Evolutionary conservation across 2,329 filamentous ascomycete genomes (phyloP).

Genomic region (Trematosphaeria pertusa): DNA sequence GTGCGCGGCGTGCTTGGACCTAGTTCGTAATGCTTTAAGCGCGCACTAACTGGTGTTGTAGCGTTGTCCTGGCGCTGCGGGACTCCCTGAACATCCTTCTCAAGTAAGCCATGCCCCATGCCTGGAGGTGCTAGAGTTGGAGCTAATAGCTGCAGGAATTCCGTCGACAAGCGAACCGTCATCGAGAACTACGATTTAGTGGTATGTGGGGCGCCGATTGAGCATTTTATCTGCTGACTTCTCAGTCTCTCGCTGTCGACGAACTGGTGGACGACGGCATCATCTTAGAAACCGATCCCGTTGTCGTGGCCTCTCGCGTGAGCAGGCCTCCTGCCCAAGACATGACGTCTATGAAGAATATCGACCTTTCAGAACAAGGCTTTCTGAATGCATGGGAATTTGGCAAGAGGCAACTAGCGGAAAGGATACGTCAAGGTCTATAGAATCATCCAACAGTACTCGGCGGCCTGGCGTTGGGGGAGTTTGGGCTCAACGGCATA

Average conservation of each 20-base stretch:
- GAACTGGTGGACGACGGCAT: slow-evolving; percentile 76
- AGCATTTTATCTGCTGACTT: slow-evolving; percentile 65
- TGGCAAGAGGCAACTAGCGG: slow-evolving; percentile 88
- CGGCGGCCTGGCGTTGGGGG: slow-evolving; percentile 40
- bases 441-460: slow-evolving; percentile 24
- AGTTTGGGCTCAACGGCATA: slow-evolving; percentile 32
- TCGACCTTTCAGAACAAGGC: slow-evolving; percentile 94
- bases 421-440: slow-evolving; percentile 82
- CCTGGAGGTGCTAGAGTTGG: not conserved
- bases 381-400: slow-evolving; percentile 93
- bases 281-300: slow-evolving; percentile 95
- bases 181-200: slow-evolving; percentile 99
- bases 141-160: slow-evolving; percentile 68
- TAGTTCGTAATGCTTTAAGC: not conserved
- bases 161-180: slow-evolving; percentile 95
- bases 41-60: slow-evolving; percentile 26
- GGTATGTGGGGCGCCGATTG: slow-evolving; percentile 26
- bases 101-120: slow-evolving; percentile 68
- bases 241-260: slow-evolving; percentile 91
- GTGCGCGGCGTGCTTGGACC: slow-evolving; percentile 18
- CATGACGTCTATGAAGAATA: slow-evolving; percentile 84
- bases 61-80: slow-evolving; percentile 87
- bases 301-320: slow-evolving; percentile 89
- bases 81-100: slow-evolving; percentile 90
- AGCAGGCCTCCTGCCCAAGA: slow-evolving; percentile 92